Conservation (phyloP, 495 filamentous ascomycete genomes). For the Penicillium waksmanii region DNA sequence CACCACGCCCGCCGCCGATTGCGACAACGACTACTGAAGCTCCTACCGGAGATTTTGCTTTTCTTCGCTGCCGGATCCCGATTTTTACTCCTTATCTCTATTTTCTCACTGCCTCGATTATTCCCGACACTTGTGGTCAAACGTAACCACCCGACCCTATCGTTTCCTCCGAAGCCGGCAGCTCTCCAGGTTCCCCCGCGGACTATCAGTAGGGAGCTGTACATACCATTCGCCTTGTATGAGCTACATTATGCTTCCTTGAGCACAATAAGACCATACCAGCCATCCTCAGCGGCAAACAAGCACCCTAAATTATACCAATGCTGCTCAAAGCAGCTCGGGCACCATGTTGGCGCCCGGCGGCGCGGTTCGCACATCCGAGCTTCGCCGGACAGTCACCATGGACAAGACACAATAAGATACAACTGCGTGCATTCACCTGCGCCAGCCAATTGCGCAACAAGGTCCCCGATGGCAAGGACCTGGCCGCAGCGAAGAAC, state of each 20-base stretch:
- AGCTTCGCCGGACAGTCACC: conserved; percentile 34
- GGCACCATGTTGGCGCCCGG: conserved; percentile 45
- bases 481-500: conserved; percentile 15
- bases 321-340: conserved; percentile 53
- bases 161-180: conserved; percentile 49
- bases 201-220: conserved; percentile 26
- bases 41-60: background rate
- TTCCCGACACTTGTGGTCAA: background rate
- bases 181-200: conserved; percentile 30
- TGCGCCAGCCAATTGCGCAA: conserved; percentile 25
- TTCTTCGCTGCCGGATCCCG: background rate
- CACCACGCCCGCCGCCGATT: conserved; percentile 27
- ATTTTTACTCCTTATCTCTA: conserved; percentile 8
- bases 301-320: conserved; percentile 17
- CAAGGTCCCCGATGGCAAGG: conserved; percentile 21
- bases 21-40: conserved; percentile 21
- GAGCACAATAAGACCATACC: conserved; percentile 13
- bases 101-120: background rate
- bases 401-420: conserved; percentile 28
- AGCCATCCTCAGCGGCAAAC: conserved; percentile 4
- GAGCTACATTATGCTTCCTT: conserved; percentile 37
- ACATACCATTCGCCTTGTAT: conserved; percentile 17
- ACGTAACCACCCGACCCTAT: background rate
- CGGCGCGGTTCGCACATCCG: conserved; percentile 36
- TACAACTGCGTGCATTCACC: conserved; percentile 39